Conservation (phyloP, 257 asterid genomes). For the Datura wrightii region DNA sequence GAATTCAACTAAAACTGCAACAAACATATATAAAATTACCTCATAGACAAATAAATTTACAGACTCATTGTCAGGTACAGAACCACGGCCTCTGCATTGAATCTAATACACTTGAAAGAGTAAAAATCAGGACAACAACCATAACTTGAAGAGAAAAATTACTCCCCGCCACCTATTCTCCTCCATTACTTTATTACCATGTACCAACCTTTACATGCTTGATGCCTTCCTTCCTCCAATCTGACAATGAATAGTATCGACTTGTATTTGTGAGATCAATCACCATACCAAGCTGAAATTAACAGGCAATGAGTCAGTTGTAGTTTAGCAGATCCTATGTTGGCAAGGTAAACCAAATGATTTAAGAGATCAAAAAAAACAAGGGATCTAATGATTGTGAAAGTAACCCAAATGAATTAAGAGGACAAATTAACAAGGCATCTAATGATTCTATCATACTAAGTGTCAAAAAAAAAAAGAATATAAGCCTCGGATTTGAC, state of each 20-base stretch:
- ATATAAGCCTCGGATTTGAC: neutral
- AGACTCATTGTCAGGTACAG: constrained; percentile 90
- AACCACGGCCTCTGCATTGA: constrained; percentile 96
- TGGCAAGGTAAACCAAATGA: neutral
- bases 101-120: constrained; percentile 58
- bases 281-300: constrained; percentile 87
- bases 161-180: neutral
- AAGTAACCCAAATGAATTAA: no score
- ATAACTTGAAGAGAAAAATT: neutral
- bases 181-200: constrained; percentile 14
- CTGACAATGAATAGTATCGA: constrained; percentile 74
- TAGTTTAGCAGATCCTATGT: neutral
- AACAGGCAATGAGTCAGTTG: constrained; percentile 23
- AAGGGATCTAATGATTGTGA: neutral
- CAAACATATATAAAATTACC: constrained; percentile 46
- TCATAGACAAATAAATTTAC: constrained; percentile 83
- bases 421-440: no score
- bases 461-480: neutral
- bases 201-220: constrained; percentile 87
- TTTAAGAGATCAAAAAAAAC: no score
- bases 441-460: neutral
- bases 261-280: constrained; percentile 93
- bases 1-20: neutral
- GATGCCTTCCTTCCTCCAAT: constrained; percentile 83
- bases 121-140: neutral